Conservation (phyloP, 2,329 filamentous ascomycete genomes). For the Aspergillus brunneoviolaceus region DNA sequence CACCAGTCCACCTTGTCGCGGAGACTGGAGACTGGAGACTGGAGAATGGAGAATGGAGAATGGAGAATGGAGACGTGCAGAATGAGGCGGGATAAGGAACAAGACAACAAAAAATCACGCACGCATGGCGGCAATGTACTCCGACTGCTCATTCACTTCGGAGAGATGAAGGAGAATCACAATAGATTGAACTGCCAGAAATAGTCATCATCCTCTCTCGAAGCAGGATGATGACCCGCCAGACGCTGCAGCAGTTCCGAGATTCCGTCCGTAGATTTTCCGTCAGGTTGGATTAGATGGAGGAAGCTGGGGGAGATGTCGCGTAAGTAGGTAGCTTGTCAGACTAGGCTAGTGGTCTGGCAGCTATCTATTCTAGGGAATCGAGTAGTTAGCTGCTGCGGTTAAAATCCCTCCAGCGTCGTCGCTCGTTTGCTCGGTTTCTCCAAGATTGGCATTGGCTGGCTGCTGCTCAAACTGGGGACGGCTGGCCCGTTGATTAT, state of each 20-base stretch:
- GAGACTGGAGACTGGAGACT: not conserved
- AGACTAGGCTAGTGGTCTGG: not conserved
- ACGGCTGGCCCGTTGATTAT: conserved; percentile 1
- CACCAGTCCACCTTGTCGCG: not conserved
- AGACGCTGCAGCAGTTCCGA: not conserved
- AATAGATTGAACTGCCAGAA: not conserved
- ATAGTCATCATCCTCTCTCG: no score
- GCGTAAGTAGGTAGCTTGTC: not conserved
- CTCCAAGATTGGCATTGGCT: not conserved
- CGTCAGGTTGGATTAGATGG: not conserved
- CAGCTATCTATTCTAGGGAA: not conserved
- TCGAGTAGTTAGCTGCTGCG: not conserved
- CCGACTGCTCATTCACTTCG: not conserved
- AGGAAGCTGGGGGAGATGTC: not conserved
- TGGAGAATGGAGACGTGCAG: not conserved
- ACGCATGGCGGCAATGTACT: not conserved
- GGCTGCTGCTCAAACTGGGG: conserved; percentile 2
- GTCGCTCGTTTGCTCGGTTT: not conserved
- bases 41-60: not conserved
- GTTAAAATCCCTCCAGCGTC: not conserved
- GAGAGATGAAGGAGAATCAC: not conserved
- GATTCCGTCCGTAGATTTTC: not conserved
- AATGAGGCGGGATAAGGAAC: not conserved
- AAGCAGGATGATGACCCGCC: not conserved
- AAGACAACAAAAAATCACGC: not conserved